phyloP scores from a whole-genome alignment of 352 stramenopile species.

The Phytophthora nicotianae region DNA sequence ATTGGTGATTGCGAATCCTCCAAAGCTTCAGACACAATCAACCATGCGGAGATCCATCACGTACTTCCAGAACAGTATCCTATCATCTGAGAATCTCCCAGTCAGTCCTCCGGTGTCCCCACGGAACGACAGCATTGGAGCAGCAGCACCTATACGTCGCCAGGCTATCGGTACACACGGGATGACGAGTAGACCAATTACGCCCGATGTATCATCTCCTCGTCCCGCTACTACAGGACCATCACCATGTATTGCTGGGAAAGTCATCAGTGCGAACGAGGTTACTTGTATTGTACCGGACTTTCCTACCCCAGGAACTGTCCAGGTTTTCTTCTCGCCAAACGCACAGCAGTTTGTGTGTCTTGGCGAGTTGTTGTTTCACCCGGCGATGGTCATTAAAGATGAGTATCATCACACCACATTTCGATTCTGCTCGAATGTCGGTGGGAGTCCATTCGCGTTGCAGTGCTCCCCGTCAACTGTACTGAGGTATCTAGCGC shows the following conservation, averaged over 20 bases:
- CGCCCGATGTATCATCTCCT: background rate
- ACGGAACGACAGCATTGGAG: slow-evolving; percentile 1
- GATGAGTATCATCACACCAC: slow-evolving; percentile 36
- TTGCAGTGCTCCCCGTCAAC: slow-evolving; percentile 62
- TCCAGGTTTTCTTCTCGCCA: slow-evolving; percentile 66
- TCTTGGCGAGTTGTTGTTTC: slow-evolving; percentile 59
- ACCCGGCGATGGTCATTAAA: slow-evolving; percentile 58
- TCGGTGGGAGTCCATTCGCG: slow-evolving; percentile 58
- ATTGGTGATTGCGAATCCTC: slow-evolving; percentile 42
- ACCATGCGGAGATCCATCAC: slow-evolving; percentile 52
- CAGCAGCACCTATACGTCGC: slow-evolving; percentile 1
- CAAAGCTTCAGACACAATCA: slow-evolving; percentile 51
- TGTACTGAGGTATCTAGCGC: slow-evolving; percentile 47
- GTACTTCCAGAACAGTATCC: slow-evolving; percentile 60
- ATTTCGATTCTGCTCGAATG: slow-evolving; percentile 67
- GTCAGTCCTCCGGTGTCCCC: slow-evolving; percentile 1
- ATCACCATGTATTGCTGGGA: slow-evolving; percentile 55
- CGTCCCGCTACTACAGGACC: slow-evolving; percentile 8
- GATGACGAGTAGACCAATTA: background rate
- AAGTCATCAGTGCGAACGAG: slow-evolving; percentile 51
- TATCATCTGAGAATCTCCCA: slow-evolving; percentile 31
- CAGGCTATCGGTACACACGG: background rate
- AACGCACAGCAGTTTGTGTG: slow-evolving; percentile 80
- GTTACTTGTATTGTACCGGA: slow-evolving; percentile 62
- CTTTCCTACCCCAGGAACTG: slow-evolving; percentile 42